These are phyloP conservation scores for Jatropha curcas DNA, from an alignment of 345 rosid genomes.

Conservation along the genomic window DNA sequence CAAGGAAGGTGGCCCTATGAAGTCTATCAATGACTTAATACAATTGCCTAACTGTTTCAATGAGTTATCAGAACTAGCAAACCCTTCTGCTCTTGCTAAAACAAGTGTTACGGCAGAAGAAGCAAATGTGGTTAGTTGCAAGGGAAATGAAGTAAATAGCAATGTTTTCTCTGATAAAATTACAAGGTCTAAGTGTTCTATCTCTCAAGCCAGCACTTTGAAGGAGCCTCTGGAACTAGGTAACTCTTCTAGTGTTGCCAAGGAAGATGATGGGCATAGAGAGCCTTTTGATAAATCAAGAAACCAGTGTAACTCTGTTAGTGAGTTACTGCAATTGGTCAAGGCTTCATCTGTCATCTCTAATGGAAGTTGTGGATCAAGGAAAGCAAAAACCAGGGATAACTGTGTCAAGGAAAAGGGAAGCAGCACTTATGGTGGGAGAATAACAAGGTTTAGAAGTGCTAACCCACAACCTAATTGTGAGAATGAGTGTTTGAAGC, in stretches of 20 bases:
- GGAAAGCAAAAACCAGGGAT: conserved; percentile 26
- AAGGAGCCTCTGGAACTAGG: conserved; percentile 23
- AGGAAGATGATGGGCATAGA: conserved; percentile 12
- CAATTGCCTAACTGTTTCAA: conserved; percentile 32
- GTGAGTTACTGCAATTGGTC: conserved; percentile 13
- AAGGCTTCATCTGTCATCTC: conserved; percentile 25
- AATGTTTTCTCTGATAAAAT: conserved; percentile 30
- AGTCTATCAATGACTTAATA: conserved; percentile 34
- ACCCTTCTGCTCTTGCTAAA: conserved; percentile 30
- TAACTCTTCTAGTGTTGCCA: conserved; percentile 23
- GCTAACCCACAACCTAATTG: conserved; percentile 26
- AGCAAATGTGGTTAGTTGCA: conserved; percentile 30
- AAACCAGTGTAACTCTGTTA: conserved; percentile 3
- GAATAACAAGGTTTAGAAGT: conserved; percentile 39
- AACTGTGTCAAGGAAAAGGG: conserved; percentile 18
- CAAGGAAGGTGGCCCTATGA: conserved; percentile 4
- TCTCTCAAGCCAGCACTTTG: conserved; percentile 21
- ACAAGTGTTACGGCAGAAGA: conserved; percentile 26
- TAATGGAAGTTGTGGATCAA: conserved; percentile 29
- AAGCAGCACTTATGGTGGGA: not conserved
- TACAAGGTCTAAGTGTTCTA: conserved; percentile 38
- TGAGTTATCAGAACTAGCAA: conserved; percentile 26
- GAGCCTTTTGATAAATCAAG: conserved; percentile 15
- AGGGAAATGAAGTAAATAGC: conserved; percentile 32
- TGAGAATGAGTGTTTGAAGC: conserved; percentile 18